A percentile compares a stretch with the other conserved stretches of the same genome.
phyloP scores from a whole-genome alignment of 1,284 basidiomycete genomes.

The Agaricales sp. region DNA sequence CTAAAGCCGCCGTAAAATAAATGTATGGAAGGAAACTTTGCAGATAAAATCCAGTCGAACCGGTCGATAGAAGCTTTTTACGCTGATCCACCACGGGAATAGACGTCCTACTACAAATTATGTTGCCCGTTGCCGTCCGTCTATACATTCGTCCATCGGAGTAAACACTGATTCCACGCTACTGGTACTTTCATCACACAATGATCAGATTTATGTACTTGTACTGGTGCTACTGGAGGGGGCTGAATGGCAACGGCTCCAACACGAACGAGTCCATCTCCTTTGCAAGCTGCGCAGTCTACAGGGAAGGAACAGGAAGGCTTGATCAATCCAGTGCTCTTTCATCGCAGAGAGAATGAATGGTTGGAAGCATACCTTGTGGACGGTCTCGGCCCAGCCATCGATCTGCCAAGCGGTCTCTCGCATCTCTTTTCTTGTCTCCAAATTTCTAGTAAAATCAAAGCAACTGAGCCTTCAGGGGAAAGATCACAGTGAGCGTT shows the following conservation, averaged over 20 bases:
- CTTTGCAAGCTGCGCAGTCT: conserved; percentile 73
- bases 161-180: no score
- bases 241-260: conserved; percentile 66
- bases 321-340: no score
- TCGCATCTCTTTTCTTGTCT: conserved; percentile 71
- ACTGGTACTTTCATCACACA: no score
- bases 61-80: no score
- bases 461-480: conserved; percentile 6
- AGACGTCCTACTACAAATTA: no score
- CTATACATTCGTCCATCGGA: no score
- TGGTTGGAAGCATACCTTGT: conserved; percentile 52
- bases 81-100: no score
- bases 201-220: neutral
- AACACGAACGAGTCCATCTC: conserved; percentile 75
- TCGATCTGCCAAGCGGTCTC: conserved; percentile 89
- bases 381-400: conserved; percentile 90
- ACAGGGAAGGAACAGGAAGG: conserved; percentile 11
- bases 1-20: no score
- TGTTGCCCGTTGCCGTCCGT: no score
- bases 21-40: no score
- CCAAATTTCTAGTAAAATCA: conserved; percentile 46
- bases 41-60: no score
- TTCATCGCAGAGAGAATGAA: no score
- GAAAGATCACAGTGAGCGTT: conserved; percentile 29
- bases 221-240: conserved; percentile 70